phyloP scores from a whole-genome alignment of 805 yeast species.

The Dipodascopsis tothii region DNA sequence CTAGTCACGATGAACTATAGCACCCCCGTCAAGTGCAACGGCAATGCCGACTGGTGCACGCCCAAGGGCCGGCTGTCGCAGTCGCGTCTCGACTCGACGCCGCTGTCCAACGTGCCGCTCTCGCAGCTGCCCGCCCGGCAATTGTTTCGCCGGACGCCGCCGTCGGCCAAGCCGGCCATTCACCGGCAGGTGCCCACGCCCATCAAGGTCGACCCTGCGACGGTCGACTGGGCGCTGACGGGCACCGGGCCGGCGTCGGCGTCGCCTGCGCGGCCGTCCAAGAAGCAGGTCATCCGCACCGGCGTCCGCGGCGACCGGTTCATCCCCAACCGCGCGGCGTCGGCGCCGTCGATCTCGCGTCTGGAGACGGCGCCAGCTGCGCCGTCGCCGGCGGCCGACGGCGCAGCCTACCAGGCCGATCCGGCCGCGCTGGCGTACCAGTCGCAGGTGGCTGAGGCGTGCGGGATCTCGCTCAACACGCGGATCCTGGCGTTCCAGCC shows the following conservation, averaged over 20 bases:
- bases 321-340: conserved; percentile 50
- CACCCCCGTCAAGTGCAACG: conserved; percentile 24
- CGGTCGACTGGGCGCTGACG: conserved; percentile 35
- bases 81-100: conserved; percentile 23
- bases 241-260: conserved; percentile 31
- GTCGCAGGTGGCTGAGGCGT: conserved; percentile 76
- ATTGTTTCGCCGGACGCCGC: conserved; percentile 5
- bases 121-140: conserved; percentile 1
- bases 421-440: conserved; percentile 16
- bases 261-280: conserved; percentile 25
- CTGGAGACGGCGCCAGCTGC: conserved; percentile 35
- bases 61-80: conserved; percentile 19
- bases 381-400: conserved; percentile 32
- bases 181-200: conserved; percentile 33
- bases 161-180: conserved; percentile 12
- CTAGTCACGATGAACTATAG: conserved; percentile 17
- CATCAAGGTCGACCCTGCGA: conserved; percentile 40
- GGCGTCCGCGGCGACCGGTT: conserved; percentile 44
- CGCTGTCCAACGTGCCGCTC: conserved; percentile 14
- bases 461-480: conserved; percentile 78
- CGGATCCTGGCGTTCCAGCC: conserved; percentile 82
- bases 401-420: conserved; percentile 1
- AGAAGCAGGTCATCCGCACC: conserved; percentile 24
- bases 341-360: conserved; percentile 42
- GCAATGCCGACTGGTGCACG: conserved; percentile 17